Percentiles rank a stretch among this genome's conserved stretches.
Conservation (phyloP, 352 stramenopile genomes). For the Peronospora destructor region DNA sequence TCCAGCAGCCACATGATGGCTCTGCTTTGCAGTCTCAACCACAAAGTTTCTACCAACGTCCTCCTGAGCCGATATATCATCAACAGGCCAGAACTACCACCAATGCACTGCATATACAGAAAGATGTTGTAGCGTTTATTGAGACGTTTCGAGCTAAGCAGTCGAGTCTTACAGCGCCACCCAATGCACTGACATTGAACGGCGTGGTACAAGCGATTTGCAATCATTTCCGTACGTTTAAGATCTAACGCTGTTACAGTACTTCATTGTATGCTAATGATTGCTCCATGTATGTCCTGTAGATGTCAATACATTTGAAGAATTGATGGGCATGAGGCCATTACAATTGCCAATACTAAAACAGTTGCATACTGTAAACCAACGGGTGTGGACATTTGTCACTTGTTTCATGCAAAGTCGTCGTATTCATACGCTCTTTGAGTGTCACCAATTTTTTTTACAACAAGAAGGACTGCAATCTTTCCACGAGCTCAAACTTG, state of each 20-base stretch:
- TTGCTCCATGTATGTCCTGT: constrained; percentile 1
- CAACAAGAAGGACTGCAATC: constrained; percentile 54
- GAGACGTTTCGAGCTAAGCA: constrained; percentile 43
- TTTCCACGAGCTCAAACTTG: constrained; percentile 64
- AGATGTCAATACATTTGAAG: constrained; percentile 49
- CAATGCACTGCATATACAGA: constrained; percentile 21
- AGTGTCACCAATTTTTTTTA: constrained; percentile 64
- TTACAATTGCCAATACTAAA: constrained; percentile 44
- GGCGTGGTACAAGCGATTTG: constrained; percentile 49
- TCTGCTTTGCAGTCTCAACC: background rate
- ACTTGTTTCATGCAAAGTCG: constrained; percentile 69
- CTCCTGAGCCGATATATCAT: constrained; percentile 4
- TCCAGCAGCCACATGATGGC: constrained; percentile 29
- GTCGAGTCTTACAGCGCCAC: constrained; percentile 40
- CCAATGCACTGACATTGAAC: constrained; percentile 49
- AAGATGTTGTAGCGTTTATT: constrained; percentile 56
- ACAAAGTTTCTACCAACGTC: constrained; percentile 6
- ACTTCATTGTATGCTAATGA: background rate
- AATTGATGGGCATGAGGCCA: constrained; percentile 37
- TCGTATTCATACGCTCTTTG: constrained; percentile 64
- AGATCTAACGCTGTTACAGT: too few species aligned
- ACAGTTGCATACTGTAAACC: constrained; percentile 56
- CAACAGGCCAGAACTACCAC: background rate
- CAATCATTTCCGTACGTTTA: constrained; percentile 58
- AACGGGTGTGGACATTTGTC: constrained; percentile 77